Evolutionary conservation across 768 basidiomycete species (phyloP), one percentile per base, ranked within the genome.

Genomic region (Termitomyces sp.): DNA sequence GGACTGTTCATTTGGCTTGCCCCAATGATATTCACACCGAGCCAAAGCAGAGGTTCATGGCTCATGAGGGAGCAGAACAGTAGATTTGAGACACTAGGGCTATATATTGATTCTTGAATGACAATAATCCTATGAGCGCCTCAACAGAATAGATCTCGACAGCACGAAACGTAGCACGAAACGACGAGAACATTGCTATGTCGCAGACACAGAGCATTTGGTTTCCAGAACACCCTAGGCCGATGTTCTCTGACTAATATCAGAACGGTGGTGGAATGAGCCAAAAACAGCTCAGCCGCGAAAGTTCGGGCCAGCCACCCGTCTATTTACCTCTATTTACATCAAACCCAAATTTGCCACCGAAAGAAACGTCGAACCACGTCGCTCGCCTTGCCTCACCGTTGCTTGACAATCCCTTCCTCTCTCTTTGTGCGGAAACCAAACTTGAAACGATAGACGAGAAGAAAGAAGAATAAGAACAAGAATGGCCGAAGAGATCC

Each of bases 401-500:
- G 60, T 52, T 43, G 50, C 60, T 57, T 46, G 25, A 20, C 32
- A 48, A 37, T 47, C 20, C 46, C 45, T 29, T 46, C 17, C 51
- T 43, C 48, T 10, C 20, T 32, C 20, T 51, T 37, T 20, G 9
- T 43, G 8, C n/a, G 15, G 15, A 31, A 10, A 9, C 10, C 5
- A 25, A 42, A 54, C 5, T 53, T 7, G 37, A 42, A 42, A 15
- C 7, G 15, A 42, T 42, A 42, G 15, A 42, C 15, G 12, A 42
- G 40, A 42, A 15, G 15, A 17, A 40, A 11, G 25, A 38, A n/a
- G 25, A 51, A 34, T 37, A 37, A 25, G 29, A 29, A 52, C 17
- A 62, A 71, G 65, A 67, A 74, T 74, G 68, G 65, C 74, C 51
- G 79, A 83, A 72, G 95, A 96, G 79, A 95, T 97, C 68, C 88